Base-by-base conservation (phyloP, 2,329 filamentous ascomycete genomes). In the Penicillium aurantiogriseum region DNA sequence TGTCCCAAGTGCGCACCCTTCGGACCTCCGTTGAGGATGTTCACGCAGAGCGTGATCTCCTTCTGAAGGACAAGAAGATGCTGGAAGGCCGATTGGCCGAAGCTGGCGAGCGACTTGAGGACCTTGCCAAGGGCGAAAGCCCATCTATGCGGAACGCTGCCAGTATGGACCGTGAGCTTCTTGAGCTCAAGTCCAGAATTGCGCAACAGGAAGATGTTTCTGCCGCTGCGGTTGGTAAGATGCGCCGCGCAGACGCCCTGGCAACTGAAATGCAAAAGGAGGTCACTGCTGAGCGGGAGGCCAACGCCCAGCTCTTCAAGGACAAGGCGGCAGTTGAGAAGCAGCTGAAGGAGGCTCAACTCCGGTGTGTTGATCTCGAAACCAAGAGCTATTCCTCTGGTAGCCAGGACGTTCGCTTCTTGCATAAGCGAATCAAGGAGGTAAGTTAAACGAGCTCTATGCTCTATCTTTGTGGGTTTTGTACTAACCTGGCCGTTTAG, bases 331-430 rank as follows among this genome's bases (percentile, higher is more conserved):
- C 84, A 0, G 80, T 99, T 42, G 94, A 97, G 79, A 97, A 96
- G 80, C 86, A 85, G 54, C 81, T 96, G 50, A 96, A 92, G 74
- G 93, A 99, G 74, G 82, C 93, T 27, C 93, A 97, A 75, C 84
- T 97, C 52, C 87, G 87, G 70, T 85, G 96, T 55, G 88, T 99
- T 51, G 94, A 97, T 72, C 82, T 97, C 9, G 93, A 99, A 79
- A 97, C 94, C 43, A 97, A 97, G 80, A 92, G 92, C 52, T 97
- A 96, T 77, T 94, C 92, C 21, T 95, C 88, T 63, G 90, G 90
- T 25, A 96, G 92, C 74, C 91, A 96, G 69, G 93, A 97, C 76
- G 91, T 97, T 65, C 89, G 94, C 70, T 97, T 97, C 79, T 77
- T 97, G 69, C 90, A 97, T 76, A 93, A 92, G 70, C 86, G 93